A percentile compares a stretch with the other conserved stretches of the same genome.
phyloP scores from a whole-genome alignment of 2,329 filamentous ascomycete species.

The Cytospora piceicola region DNA sequence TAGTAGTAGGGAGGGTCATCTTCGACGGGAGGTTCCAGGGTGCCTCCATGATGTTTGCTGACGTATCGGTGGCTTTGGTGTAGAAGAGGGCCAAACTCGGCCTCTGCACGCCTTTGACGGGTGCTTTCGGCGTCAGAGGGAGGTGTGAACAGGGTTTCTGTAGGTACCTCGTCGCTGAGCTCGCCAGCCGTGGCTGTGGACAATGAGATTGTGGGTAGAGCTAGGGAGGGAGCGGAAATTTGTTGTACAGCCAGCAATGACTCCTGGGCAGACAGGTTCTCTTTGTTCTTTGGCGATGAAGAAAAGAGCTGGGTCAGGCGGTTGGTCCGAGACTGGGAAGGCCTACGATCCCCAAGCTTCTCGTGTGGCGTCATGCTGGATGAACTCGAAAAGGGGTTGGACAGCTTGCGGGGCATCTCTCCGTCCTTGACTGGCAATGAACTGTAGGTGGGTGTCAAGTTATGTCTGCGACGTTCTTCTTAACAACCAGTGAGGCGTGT shows the following conservation, averaged over 20 bases:
- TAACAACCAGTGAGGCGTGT: background rate
- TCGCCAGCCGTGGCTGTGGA: constrained; percentile 83
- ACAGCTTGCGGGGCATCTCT: constrained; percentile 64
- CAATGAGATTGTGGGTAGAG: constrained; percentile 87
- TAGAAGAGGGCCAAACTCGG: constrained; percentile 87
- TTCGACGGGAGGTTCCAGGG: constrained; percentile 81
- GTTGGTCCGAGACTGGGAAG: constrained; percentile 70
- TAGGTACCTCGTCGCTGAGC: constrained; percentile 70
- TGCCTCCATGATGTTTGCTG: constrained; percentile 81
- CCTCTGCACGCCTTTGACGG: constrained; percentile 75
- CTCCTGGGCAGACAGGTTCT: constrained; percentile 67
- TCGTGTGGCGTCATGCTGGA: constrained; percentile 53
- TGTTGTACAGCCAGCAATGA: constrained; percentile 70
- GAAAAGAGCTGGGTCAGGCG: constrained; percentile 84
- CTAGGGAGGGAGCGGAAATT: constrained; percentile 73
- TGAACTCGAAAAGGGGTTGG: constrained; percentile 59
- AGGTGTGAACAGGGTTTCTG: constrained; percentile 84
- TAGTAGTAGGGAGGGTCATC: constrained; percentile 98
- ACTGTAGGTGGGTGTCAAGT: background rate
- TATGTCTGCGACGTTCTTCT: constrained; percentile 1
- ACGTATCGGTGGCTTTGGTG: constrained; percentile 84
- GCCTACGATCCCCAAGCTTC: constrained; percentile 58
- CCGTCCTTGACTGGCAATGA: background rate
- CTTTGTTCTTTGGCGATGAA: constrained; percentile 75
- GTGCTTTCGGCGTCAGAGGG: constrained; percentile 82